Conservation (phyloP, 2,329 filamentous ascomycete genomes). For the Aspergillus jensenii region DNA sequence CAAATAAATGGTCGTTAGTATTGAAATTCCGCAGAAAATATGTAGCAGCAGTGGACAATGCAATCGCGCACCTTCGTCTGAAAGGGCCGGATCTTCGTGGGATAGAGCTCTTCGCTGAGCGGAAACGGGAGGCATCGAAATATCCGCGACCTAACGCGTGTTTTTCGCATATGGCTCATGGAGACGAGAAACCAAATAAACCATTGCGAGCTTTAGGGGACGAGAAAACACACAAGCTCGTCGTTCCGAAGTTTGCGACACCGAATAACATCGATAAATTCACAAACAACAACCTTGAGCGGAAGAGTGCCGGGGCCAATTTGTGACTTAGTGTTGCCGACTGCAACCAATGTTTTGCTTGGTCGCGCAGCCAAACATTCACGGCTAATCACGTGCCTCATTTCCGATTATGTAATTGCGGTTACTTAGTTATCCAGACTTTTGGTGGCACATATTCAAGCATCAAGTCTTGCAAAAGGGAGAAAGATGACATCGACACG, state of each 20-base stretch:
- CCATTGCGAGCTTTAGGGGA: conserved; percentile 36
- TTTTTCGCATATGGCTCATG: conserved; percentile 44
- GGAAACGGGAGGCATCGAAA: conserved; percentile 52
- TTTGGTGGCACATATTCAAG: background rate
- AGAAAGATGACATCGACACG: conserved; percentile 45
- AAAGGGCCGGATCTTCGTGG: conserved; percentile 50
- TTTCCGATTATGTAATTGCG: conserved; percentile 17
- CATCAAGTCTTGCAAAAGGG: background rate
- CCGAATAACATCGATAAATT: conserved; percentile 9
- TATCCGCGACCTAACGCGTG: conserved; percentile 47
- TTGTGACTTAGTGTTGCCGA: conserved; percentile 8
- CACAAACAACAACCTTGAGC: conserved; percentile 3
- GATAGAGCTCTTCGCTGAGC: conserved; percentile 41
- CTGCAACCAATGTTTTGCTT: conserved; percentile 15
- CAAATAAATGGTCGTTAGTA: background rate
- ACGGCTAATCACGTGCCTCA: conserved; percentile 10
- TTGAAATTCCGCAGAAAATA: background rate
- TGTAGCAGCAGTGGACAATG: background rate
- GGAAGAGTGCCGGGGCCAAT: conserved; percentile 1
- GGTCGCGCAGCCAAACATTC: conserved; percentile 21
- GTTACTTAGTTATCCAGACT: background rate
- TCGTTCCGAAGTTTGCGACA: conserved; percentile 6
- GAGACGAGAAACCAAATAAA: conserved; percentile 38
- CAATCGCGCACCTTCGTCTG: conserved; percentile 56
- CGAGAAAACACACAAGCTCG: conserved; percentile 5